Evolutionary conservation across 148 eudicot species (phyloP).

Genomic region (Dysphania ambrosioides): DNA sequence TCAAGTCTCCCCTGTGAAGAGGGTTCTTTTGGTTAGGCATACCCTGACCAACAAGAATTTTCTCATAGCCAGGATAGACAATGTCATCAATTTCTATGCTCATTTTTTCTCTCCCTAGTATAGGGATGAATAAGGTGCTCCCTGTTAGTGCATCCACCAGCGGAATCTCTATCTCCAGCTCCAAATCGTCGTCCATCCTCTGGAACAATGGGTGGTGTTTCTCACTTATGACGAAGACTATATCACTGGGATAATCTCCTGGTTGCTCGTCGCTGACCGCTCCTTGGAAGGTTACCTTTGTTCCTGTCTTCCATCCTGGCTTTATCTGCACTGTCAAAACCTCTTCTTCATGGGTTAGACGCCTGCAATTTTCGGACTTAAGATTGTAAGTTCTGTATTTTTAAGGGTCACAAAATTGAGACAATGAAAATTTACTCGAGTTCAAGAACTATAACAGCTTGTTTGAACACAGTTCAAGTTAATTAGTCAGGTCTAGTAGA

Average conservation of each 20-base stretch:
- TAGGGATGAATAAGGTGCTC: slow-evolving; percentile 40
- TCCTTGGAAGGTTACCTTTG: slow-evolving; percentile 54
- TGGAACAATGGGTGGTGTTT: slow-evolving; percentile 39
- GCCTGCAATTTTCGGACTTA: slow-evolving; percentile 28
- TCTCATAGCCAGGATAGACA: slow-evolving; percentile 51
- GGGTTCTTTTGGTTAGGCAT: slow-evolving; percentile 41
- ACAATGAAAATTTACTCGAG: too few species aligned
- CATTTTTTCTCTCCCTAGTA: slow-evolving; percentile 36
- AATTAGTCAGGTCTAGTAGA: too few species aligned
- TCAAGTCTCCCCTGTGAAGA: slow-evolving; percentile 45
- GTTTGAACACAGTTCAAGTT: too few species aligned
- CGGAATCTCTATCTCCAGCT: slow-evolving; percentile 40
- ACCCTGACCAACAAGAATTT: slow-evolving; percentile 50
- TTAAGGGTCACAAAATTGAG: too few species aligned
- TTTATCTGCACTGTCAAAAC: slow-evolving; percentile 45
- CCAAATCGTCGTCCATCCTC: slow-evolving; percentile 51
- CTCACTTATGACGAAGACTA: slow-evolving; percentile 41
- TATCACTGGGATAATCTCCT: slow-evolving; percentile 37
- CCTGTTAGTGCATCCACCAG: slow-evolving; percentile 52
- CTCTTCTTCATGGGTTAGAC: slow-evolving; percentile 43
- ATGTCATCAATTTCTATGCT: slow-evolving; percentile 42
- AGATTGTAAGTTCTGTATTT: background rate
- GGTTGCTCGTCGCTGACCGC: slow-evolving; percentile 25
- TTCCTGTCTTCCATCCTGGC: too few species aligned
- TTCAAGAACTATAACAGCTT: too few species aligned